Base-by-base conservation (phyloP, 164 flowering plant species). In the Saururus chinensis region DNA sequence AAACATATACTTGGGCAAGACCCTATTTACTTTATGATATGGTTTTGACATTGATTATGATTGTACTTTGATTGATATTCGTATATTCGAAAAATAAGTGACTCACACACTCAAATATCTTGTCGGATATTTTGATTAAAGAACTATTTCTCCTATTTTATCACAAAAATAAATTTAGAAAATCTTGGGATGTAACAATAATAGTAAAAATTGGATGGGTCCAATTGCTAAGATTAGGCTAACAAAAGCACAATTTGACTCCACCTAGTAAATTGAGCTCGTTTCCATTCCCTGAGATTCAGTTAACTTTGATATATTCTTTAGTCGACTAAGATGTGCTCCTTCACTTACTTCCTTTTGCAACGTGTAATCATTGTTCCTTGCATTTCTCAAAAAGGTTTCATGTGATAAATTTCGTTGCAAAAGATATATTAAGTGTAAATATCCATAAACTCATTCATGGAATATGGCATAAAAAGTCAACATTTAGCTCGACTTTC, bases 211-310 rank as follows among this genome's bases (percentile, higher is more conserved):
- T 6, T 95, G 99, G 66, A 95, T 64, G 25, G 91, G 97, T 19
- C 99, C 99, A 69, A 95, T 97, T 69, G 97, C 95, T 70, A 97
- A 95, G 73, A 91, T 95, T 62, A 91, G 80, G 80, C 96, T 95
- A 67, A 95, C 99, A 69, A 84, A 64, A 57, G 99, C 99, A 67
- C 99, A 97, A 69, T 97, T 95, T 60, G 99, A 83, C 74, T 91
- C 89, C 59, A 95, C 99, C 80, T 88, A 87, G 74, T 95, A 95
- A 55, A 87, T 79, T 64, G 95, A 73, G 82, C 93, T 7, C 88
- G 87, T 25, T 72, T 21, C 17, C 81, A 56, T 57, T 88, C 97
- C 61, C 67, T n/a, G n/a, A n/a, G n/a, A 74, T 22, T 85, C 70
- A 62, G 79, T 73, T 51, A 88, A 68, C 68, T 78, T 88, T 60